Evolutionary conservation across 345 rosid species (phyloP).

Genomic region (Salix exigua): DNA sequence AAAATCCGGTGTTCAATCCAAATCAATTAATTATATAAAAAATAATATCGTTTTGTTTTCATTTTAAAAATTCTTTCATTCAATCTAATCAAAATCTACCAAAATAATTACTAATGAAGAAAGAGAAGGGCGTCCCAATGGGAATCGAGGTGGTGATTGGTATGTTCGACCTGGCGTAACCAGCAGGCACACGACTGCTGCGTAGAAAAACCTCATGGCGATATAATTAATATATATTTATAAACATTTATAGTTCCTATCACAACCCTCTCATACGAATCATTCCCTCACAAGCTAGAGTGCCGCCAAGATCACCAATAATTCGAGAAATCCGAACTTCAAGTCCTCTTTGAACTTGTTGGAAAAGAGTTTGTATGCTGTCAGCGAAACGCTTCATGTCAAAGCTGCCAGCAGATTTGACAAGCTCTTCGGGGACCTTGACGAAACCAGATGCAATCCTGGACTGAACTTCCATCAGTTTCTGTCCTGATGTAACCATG

Average conservation of each 20-base stretch:
- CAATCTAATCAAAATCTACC: too few relatives aligned
- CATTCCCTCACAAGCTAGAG: slow-evolving; percentile 88
- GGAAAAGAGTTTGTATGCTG: slow-evolving; percentile 52
- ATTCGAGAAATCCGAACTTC: slow-evolving; percentile 84
- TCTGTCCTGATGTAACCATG: slow-evolving; percentile 87
- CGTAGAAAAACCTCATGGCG: too few relatives aligned
- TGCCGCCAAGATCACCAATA: slow-evolving; percentile 85
- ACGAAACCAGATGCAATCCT: slow-evolving; percentile 56
- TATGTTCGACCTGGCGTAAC: too few relatives aligned
- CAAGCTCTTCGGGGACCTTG: slow-evolving; percentile 45
- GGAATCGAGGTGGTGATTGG: too few relatives aligned
- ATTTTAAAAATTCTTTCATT: too few relatives aligned
- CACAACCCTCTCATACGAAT: slow-evolving; percentile 44
- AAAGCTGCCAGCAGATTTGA: slow-evolving; percentile 36
- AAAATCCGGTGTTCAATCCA: too few relatives aligned
- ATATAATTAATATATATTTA: too few relatives aligned
- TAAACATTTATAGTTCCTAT: background rate
- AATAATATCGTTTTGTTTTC: too few relatives aligned
- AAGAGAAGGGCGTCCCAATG: too few relatives aligned
- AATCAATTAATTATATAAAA: too few relatives aligned
- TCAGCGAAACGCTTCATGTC: slow-evolving; percentile 71
- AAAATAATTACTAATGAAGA: too few relatives aligned
- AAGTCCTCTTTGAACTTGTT: slow-evolving; percentile 84
- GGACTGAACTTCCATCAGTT: slow-evolving; percentile 63
- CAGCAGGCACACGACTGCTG: too few relatives aligned